phyloP scores from a whole-genome alignment of 2,329 filamentous ascomycete species.

The Eurotiales sp. region DNA sequence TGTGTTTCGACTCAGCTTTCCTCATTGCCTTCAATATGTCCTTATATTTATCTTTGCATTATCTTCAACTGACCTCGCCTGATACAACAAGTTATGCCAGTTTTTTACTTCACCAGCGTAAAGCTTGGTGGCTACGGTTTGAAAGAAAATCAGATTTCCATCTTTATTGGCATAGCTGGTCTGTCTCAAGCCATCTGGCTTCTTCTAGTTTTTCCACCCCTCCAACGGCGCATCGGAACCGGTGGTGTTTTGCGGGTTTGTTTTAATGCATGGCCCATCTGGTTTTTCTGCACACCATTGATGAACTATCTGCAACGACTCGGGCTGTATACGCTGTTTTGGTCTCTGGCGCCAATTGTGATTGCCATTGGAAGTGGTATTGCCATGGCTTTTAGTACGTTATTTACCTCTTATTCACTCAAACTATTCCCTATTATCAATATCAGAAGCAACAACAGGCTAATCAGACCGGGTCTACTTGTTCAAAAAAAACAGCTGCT shows the following conservation, averaged over 20 bases:
- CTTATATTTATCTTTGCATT: background rate
- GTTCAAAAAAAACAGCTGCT: conserved; percentile 46
- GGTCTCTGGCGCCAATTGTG: conserved; percentile 46
- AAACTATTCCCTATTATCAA: background rate
- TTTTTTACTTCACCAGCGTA: conserved; percentile 65
- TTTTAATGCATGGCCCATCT: conserved; percentile 51
- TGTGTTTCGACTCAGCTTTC: background rate
- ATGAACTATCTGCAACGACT: conserved; percentile 55
- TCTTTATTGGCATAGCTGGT: conserved; percentile 63
- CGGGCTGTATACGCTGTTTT: conserved; percentile 52
- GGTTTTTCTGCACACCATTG: conserved; percentile 55
- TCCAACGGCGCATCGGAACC: conserved; percentile 65
- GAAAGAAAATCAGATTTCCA: conserved; percentile 58
- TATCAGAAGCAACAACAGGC: background rate
- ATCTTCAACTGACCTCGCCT: background rate
- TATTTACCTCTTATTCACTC: background rate
- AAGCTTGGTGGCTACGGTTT: conserved; percentile 64
- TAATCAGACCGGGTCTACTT: background rate
- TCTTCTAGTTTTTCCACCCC: conserved; percentile 62
- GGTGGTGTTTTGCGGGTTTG: conserved; percentile 61
- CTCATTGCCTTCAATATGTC: too few species aligned
- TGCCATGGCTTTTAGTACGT: conserved; percentile 62
- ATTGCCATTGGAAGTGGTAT: conserved; percentile 60
- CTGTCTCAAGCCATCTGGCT: conserved; percentile 68
- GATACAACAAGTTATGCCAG: conserved; percentile 49